These are phyloP conservation scores for Rhizophagus sp. DNA, from an alignment of 192 early-diverging fungal species.

Conservation along the genomic window DNA sequence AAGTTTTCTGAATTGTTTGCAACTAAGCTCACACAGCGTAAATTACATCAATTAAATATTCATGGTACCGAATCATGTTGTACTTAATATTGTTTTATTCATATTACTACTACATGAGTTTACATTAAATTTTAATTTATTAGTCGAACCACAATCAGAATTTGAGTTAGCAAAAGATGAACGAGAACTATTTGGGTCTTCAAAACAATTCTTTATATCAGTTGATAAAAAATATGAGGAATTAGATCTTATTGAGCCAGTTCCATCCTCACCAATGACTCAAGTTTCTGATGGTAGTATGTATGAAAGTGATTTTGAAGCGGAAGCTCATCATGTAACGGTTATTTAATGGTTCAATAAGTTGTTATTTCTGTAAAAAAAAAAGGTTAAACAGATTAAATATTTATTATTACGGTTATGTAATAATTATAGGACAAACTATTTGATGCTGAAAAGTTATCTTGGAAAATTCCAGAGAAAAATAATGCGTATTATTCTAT, in stretches of 20 bases:
- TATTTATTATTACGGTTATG: neutral
- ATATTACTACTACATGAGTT: neutral
- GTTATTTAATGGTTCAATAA: neutral
- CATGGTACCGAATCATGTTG: conserved; percentile 36
- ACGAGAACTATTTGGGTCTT: conserved; percentile 25
- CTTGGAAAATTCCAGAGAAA: conserved; percentile 42
- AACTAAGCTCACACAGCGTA: conserved; percentile 42
- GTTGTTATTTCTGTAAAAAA: too few relatives aligned
- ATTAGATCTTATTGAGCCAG: neutral
- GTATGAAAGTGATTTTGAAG: neutral
- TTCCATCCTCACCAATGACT: neutral
- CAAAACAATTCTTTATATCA: neutral
- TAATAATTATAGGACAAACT: neutral
- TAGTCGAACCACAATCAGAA: conserved; percentile 32
- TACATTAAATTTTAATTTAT: conserved; percentile 27
- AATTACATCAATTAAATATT: conserved; percentile 34
- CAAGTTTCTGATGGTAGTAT: conserved; percentile 28
- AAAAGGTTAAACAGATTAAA: neutral
- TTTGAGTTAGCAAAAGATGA: conserved; percentile 39
- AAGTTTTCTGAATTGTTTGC: conserved; percentile 68
- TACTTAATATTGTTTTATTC: neutral
- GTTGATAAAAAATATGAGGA: neutral
- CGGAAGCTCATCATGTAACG: neutral
- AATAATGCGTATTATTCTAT: conserved; percentile 61
- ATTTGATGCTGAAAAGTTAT: conserved; percentile 34